Conservation (phyloP, 169 alveolate genomes). For the Eimeria zaria region DNA sequence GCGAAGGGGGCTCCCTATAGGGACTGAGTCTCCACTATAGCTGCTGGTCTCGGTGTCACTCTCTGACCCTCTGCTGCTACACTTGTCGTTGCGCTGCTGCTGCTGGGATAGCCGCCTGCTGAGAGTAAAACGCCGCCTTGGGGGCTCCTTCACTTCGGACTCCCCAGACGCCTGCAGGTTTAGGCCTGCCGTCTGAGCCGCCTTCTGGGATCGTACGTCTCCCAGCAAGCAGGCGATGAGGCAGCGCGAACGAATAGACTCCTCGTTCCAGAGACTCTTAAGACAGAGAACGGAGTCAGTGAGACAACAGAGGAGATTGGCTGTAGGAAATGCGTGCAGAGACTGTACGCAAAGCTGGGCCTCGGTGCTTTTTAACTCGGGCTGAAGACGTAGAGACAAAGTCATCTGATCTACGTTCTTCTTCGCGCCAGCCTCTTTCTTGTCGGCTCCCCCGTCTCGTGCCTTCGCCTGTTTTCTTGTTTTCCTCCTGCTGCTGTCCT, state of each 20-base stretch:
- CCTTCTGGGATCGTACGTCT: constrained; percentile 59
- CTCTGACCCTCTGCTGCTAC: constrained; percentile 57
- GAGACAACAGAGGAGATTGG: constrained; percentile 46
- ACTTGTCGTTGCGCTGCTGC: constrained; percentile 29
- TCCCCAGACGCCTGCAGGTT: constrained; percentile 49
- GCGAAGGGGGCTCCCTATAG: background rate
- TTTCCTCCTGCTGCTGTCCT: constrained; percentile 14
- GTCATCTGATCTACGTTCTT: constrained; percentile 59
- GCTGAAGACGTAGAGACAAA: constrained; percentile 47
- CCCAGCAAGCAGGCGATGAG: constrained; percentile 72
- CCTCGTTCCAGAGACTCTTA: constrained; percentile 47
- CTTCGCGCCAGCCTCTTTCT: background rate
- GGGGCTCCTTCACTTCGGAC: background rate
- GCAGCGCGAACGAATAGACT: constrained; percentile 40
- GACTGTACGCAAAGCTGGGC: constrained; percentile 67
- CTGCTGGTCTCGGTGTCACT: constrained; percentile 44
- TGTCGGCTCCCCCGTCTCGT: background rate
- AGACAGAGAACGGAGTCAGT: constrained; percentile 67
- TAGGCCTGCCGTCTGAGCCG: constrained; percentile 55
- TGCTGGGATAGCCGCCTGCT: constrained; percentile 17
- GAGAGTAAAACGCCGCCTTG: constrained; percentile 50
- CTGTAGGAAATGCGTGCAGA: constrained; percentile 78
- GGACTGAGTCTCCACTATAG: background rate
- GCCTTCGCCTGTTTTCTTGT: background rate
- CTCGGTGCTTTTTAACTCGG: constrained; percentile 38